Base-by-base conservation (phyloP, 495 filamentous ascomycete species). In the Thozetella sp. region DNA sequence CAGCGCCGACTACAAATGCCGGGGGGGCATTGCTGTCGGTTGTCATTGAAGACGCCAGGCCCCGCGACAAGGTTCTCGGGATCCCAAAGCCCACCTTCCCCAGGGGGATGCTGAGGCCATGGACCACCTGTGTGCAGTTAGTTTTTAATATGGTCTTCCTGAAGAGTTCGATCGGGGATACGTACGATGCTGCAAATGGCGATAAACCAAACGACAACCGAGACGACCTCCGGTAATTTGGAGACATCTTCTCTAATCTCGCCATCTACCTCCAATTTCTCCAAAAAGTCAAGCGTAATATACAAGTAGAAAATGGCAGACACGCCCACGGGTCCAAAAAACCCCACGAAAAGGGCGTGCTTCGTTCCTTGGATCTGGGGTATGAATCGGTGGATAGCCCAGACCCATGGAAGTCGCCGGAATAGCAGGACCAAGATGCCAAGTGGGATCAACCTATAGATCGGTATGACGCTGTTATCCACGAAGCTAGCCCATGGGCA, bases 261-360 rank as follows among this genome's bases (percentile, higher is more conserved):
- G 2, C 83, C 88, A 56, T 74, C 71, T 57, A 88, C 80, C 2
- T 88, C 77, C 54, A 90, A 75, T 1, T 65, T 71, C 15, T 73
- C 64, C 15, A 91, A 61, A 61, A 91, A 96, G 40, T 94, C 89
- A 1, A 89, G 75, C 30, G 83, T 86, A 63, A 96, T 77, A 62
- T 92, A 93, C 20, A 97, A 80, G 68, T 97, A 97, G 72, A 96
- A 97, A 43, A 97, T 82, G 2, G 93, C 92, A 46, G 89, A 92
- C 4, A 97, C 92, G n/a, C 94, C 93, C 59, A 98, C 94, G 11
- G 93, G 94, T 0, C 93, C 94, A 64, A 97, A 97, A 78, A 96
- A 96, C 2, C 93, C 94, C 26, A 93, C 90, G 62, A 96, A 96
- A 1, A 88, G 75, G 2, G 93, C 91, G 60, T 96, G 91, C 11